Base-by-base conservation (phyloP, 192 early-diverging fungal genomes). In the Coemansia sp. region DNA sequence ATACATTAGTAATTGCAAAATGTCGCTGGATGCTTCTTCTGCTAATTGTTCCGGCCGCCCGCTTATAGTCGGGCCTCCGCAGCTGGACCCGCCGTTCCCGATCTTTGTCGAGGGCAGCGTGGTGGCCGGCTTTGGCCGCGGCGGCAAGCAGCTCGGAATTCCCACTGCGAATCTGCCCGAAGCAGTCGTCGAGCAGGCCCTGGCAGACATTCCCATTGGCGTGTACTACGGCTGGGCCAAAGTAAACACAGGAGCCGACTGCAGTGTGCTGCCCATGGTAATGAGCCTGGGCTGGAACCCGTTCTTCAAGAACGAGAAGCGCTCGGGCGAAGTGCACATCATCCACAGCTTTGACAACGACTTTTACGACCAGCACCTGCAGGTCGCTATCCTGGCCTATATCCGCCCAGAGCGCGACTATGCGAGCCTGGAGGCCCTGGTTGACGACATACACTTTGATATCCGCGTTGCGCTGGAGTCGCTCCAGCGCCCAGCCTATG, bases 251-350 rank as follows among this genome's bases (percentile, higher is more conserved):
- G 68, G 64, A 35, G 47, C 2, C 25, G 26, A 58, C 8, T 53
- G 60, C 1, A 25, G 14, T 0, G 86, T 98, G 6, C 83, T 84
- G 38, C 90, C 91, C n/a, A 98, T 99, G 95, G 95, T 97, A 14
- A 95, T 98, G 94, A 91, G 89, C 51, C 84, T 93, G 37, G 97
- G 97, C 14, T 99, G 97, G 97, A 99, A 99, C 75, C 97, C 97
- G 11, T 98, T 87, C 65, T 90, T 93, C 68, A 90, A 98, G 58
- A 99, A 99, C 71, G 90, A 97, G 68, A 91, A 94, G 74, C 83
- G 88, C 38, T 92, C 91, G 11, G 94, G 92, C 52, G 97, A 99
- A 63, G 93, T 99, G 23, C 97, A 99, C 67, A 90, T 99, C 19
- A 86, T 98, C 27, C 86, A 97, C 70, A 70, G 82, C 34, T 99